These are phyloP conservation scores for Rutstroemia sp. DNA, from an alignment of 2,329 filamentous ascomycete genomes.

Conservation along the genomic window DNA sequence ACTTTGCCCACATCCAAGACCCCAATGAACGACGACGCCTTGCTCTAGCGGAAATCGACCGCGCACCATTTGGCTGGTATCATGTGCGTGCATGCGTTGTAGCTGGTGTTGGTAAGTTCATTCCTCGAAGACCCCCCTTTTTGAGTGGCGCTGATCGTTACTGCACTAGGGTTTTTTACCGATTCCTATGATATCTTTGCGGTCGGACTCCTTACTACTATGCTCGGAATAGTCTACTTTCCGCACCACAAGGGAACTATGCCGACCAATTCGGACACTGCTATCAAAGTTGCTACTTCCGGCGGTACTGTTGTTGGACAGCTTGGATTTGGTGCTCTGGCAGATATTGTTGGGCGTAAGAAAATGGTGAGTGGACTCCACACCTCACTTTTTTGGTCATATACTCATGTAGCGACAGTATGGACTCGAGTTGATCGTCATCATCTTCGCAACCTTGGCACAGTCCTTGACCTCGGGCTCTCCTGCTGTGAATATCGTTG, in stretches of 20 bases:
- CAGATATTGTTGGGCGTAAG: slow-evolving; percentile 70
- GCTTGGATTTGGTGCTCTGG: slow-evolving; percentile 68
- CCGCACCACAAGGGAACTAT: slow-evolving; percentile 41
- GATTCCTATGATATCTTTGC: slow-evolving; percentile 58
- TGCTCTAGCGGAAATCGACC: slow-evolving; percentile 75
- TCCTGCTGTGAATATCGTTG: slow-evolving; percentile 52
- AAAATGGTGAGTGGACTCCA: slow-evolving; percentile 36
- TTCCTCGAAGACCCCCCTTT: background rate
- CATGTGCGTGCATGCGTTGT: slow-evolving; percentile 70
- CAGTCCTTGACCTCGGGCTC: slow-evolving; percentile 59
- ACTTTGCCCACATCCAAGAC: slow-evolving; percentile 58
- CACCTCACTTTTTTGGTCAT: background rate
- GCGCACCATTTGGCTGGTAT: slow-evolving; percentile 72
- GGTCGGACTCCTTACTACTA: slow-evolving; percentile 60
- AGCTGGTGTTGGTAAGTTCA: slow-evolving; percentile 49
- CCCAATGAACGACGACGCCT: slow-evolving; percentile 72
- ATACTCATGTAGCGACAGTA: slow-evolving; percentile 37
- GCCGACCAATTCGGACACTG: slow-evolving; percentile 61
- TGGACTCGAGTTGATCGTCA: slow-evolving; percentile 69
- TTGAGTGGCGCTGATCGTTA: slow-evolving; percentile 46
- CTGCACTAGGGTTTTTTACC: slow-evolving; percentile 79
- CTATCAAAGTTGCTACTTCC: slow-evolving; percentile 78
- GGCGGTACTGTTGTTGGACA: slow-evolving; percentile 78
- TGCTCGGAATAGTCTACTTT: slow-evolving; percentile 21
- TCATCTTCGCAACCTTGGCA: slow-evolving; percentile 68